Evolutionary conservation across 176 grass and related monocot species (phyloP), one percentile per base, ranked within the genome.

Genomic region (Aegilops sharonensis): DNA sequence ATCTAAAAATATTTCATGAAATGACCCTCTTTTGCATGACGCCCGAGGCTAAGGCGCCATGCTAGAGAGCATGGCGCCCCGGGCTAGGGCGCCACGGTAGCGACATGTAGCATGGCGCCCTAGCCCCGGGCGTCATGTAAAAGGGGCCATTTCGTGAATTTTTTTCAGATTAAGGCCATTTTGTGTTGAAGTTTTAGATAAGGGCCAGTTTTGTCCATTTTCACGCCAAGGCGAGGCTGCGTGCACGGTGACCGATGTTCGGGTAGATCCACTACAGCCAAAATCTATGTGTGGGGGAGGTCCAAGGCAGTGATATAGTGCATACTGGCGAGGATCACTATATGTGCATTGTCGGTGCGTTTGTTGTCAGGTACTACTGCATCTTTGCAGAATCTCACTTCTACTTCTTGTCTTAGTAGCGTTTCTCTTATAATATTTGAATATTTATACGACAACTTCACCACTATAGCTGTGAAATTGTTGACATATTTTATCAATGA

Each of bases 271-370:
- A 27, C 2, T 0, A 6, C 2, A 11, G 11, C 70, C 37, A 3
- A 2, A 2, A 42, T 42, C 9, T 72, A 42, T 3, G 36, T 72
- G 2, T 1, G 0, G 3, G 3, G n/a, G n/a, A 27, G 71, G 71
- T 47, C 23, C 40, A 1, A 74, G n/a, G 23, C 2, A 6, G n/a
- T 40, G 40, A 40, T 74, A 74, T 47, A 40, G 71, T 74, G 71
- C 45, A 13, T 47, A 74, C 3, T 74, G 40, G 71, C 12, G 6
- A 42, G 40, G 23, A 74, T 45, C 71, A 4, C 71, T 74, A 12
- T 74, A 74, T 13, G 71, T 74, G 23, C 71, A 74, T 74, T 74
- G 40, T 9, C 45, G 81, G 68, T 42, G 52, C n/a, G 18, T 73
- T 83, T 20, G 34, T 83, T 0, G 27, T 20, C 17, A 74, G 81